Evolutionary conservation across 1,284 basidiomycete species (phyloP).

Genomic region (Bondarzewia mesenterica): DNA sequence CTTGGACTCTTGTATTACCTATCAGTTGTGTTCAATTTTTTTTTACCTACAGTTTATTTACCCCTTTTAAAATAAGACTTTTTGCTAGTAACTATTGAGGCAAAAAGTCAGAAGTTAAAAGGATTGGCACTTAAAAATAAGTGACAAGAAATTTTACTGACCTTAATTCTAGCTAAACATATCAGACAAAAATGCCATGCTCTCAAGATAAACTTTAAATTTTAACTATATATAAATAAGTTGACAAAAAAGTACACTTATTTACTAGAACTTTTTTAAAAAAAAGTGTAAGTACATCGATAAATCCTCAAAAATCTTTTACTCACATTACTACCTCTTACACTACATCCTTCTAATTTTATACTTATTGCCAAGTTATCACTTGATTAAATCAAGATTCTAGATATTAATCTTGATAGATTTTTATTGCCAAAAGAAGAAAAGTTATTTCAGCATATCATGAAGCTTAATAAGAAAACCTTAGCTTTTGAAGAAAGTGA

Average conservation of each 20-base stretch:
- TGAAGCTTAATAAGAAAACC: slow-evolving; percentile 20
- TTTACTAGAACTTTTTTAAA: slow-evolving; percentile 18
- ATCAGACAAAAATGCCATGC: too few relatives aligned
- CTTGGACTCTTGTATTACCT: too few relatives aligned
- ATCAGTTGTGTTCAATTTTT: too few relatives aligned
- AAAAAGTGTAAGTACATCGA: slow-evolving; percentile 10
- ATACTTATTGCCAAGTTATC: slow-evolving; percentile 10
- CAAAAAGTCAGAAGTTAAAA: too few relatives aligned
- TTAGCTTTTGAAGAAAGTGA: slow-evolving; percentile 27
- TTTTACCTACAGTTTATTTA: too few relatives aligned
- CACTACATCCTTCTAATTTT: slow-evolving; percentile 14
- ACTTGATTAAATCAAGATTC: slow-evolving; percentile 9
- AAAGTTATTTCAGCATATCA: slow-evolving; percentile 21
- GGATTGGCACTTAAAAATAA: too few relatives aligned
- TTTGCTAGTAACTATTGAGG: too few relatives aligned
- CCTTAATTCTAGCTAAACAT: too few relatives aligned
- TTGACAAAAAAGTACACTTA: slow-evolving; percentile 17
- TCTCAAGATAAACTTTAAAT: too few relatives aligned
- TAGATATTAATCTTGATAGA: slow-evolving; percentile 17
- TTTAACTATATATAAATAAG: slow-evolving; percentile 14
- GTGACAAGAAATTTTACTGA: too few relatives aligned
- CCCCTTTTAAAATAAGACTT: too few relatives aligned
- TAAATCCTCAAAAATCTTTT: slow-evolving; percentile 15
- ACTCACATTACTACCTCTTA: slow-evolving; percentile 6
- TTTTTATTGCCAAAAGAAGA: slow-evolving; percentile 25